Base-by-base conservation (phyloP, 495 filamentous ascomycete genomes). In the Aspergillus ellipticus region DNA sequence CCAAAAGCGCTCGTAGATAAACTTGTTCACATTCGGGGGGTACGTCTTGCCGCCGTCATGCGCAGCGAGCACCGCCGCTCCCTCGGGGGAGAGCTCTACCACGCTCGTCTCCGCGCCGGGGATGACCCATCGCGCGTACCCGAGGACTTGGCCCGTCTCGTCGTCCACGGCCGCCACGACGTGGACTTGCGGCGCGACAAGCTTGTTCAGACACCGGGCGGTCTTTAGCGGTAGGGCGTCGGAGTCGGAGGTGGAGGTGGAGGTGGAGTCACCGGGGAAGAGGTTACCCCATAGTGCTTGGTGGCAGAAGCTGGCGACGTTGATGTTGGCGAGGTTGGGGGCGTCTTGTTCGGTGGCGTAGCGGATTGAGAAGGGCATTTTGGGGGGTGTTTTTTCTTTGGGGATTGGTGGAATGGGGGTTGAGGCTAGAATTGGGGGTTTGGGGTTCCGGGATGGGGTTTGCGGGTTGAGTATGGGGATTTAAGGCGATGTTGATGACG, bases 101-200 rank as follows among this genome's bases (percentile, higher is more conserved):
- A 8, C 21, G 10, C 22, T 39, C 15, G 13, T 22, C 13, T n/a
- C 13, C 35, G 15, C 29, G 15, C 21, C 37, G 0, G 62, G 62
- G 3, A 62, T 29, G 8, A 21, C 21, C 62, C 62, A 65, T 9
- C 62, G 56, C 21, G 59, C 51, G 16, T 56, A 65, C 4, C 59
- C 62, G 13, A 62, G 24, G 1, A 60, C 21, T 3, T 22, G 42
- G 16, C 54, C 57, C 10, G 24, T 42, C 0, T 31, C n/a, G 2
- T 35, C n/a, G 39, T 61, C 59, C 9, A 50, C 51, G 0, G 62
- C 58, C 0, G 37, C 42, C 6, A 61, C n/a, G 47, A 65, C 45
- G 17, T 65, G 62, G 2, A 46, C 31, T 2, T 46, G 9, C 7
- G 56, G 49, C 6, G 48, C 31, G 3, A 28, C 39, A 6, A 65